phyloP scores from a whole-genome alignment of 176 grass and related monocot genomes.

The Typha latifolia region DNA sequence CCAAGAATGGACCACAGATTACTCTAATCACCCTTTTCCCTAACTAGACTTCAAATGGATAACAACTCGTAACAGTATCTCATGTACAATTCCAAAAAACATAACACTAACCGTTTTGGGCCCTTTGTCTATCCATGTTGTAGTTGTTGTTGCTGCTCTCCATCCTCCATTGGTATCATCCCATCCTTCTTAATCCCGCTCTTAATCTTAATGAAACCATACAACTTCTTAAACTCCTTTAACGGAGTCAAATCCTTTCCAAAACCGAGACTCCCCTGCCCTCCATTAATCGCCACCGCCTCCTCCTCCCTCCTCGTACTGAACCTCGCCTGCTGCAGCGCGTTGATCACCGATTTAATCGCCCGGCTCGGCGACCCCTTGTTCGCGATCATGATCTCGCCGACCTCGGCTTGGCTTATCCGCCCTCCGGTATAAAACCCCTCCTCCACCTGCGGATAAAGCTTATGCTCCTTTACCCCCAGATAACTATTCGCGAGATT shows the following conservation, averaged over 20 bases:
- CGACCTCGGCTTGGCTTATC: conserved; percentile 88
- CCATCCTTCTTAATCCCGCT: conserved; percentile 53
- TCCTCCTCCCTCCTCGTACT: not conserved
- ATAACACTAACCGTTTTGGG: too few relatives aligned
- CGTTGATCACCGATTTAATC: conserved; percentile 72
- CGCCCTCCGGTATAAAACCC: conserved; percentile 63
- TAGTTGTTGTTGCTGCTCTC: not conserved
- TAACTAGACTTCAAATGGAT: too few relatives aligned
- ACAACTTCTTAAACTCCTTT: conserved; percentile 86
- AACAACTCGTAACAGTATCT: too few relatives aligned
- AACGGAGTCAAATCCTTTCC: conserved; percentile 37
- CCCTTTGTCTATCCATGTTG: not conserved
- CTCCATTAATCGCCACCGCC: not conserved
- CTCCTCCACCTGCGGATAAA: conserved; percentile 91
- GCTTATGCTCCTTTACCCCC: conserved; percentile 91
- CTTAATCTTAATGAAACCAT: conserved; percentile 77
- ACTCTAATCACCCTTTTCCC: too few relatives aligned
- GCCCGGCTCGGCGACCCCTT: conserved; percentile 67
- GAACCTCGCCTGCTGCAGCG: conserved; percentile 38
- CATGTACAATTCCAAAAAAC: too few relatives aligned
- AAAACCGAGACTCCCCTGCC: not conserved
- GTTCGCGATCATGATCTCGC: conserved; percentile 96
- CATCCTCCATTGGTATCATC: conserved; percentile 36
- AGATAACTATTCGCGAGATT: conserved; percentile 74
- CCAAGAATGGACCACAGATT: too few relatives aligned